phyloP scores from a whole-genome alignment of 371 early-diverging fungal species.

The Thermomucor indicae-seudaticae region DNA sequence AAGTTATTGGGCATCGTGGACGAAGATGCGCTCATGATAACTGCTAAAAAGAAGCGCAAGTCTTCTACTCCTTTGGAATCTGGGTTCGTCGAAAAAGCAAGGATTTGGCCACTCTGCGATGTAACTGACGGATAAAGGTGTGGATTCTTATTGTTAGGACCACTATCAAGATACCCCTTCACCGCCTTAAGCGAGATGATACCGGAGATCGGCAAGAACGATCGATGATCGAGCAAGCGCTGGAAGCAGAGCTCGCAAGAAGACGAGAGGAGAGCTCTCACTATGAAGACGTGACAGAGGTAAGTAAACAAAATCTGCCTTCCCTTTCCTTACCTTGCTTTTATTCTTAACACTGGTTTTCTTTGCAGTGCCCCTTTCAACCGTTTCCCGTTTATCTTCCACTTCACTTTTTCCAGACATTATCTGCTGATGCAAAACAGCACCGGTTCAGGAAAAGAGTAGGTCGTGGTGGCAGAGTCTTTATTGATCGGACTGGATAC shows the following conservation, averaged over 20 bases:
- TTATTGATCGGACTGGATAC: constrained; percentile 45
- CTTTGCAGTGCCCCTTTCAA: constrained; percentile 43
- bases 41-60: constrained; percentile 36
- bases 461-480: constrained; percentile 58
- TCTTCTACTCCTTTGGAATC: no score
- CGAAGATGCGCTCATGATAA: constrained; percentile 39
- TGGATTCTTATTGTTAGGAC: constrained; percentile 5
- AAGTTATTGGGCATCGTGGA: constrained; percentile 52
- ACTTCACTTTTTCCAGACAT: constrained; percentile 27
- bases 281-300: constrained; percentile 41
- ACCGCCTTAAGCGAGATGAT: constrained; percentile 11
- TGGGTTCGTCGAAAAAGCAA: background rate
- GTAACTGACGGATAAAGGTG: background rate
- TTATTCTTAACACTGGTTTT: background rate
- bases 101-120: background rate
- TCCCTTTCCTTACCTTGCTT: background rate
- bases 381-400: constrained; percentile 41
- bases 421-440: constrained; percentile 18
- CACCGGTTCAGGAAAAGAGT: constrained; percentile 46
- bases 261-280: constrained; percentile 37
- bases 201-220: constrained; percentile 8
- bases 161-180: constrained; percentile 27
- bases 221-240: constrained; percentile 12
- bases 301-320: no score
- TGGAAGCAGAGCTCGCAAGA: constrained; percentile 37